Evolutionary conservation across 345 rosid species (phyloP), one percentile per base, ranked within the genome.

Genomic region (Arabidopsis arenosa): DNA sequence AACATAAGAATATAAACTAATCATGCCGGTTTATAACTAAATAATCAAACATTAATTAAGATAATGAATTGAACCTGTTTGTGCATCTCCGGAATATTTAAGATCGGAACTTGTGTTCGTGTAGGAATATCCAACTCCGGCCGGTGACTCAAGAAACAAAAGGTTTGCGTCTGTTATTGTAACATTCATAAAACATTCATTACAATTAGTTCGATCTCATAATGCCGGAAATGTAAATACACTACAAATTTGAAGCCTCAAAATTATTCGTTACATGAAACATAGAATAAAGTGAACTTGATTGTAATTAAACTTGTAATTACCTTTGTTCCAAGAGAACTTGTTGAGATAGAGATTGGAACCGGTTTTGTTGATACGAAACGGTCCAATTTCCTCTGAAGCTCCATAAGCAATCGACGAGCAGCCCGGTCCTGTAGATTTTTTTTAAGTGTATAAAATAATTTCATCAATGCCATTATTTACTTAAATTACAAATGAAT

Each of bases 381-480:
- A 92, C 1, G 99, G 99, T 28, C 99, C 99, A 63, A 95, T 86
- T 79, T 95, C 99, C 79, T 92, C 99, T 0, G 97, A 90, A 43
- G 99, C 99, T 66, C 99, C 99, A 73, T 90, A 95, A 43, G 96
- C 99, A 37, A 95, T 82, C 0, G 99, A 95, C 9, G 99, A 95
- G 75, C 99, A 95, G 8, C 99, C 99, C 33, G 97, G 99, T 33
- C 99, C 99, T 94, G 89, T 75, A n/a, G 13, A 65, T 41, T 54
- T 68, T 6, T 0, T 39, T 26, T 28, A 4, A 8, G 28, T 52
- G 5, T 1, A 4, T 23, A 5, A 53, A 54, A 39, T 5, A 18
- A 45, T 62, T 40, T 21, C 17, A 69, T 32, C 53, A 15, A 45
- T 41, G 7, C 26, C 35, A 30, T 17, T 41, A 15, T 15, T n/a